Percentiles rank a stretch among this genome's conserved stretches.
Conservation (phyloP, 176 grass and related monocot species). For the Paspalum vaginatum region DNA sequence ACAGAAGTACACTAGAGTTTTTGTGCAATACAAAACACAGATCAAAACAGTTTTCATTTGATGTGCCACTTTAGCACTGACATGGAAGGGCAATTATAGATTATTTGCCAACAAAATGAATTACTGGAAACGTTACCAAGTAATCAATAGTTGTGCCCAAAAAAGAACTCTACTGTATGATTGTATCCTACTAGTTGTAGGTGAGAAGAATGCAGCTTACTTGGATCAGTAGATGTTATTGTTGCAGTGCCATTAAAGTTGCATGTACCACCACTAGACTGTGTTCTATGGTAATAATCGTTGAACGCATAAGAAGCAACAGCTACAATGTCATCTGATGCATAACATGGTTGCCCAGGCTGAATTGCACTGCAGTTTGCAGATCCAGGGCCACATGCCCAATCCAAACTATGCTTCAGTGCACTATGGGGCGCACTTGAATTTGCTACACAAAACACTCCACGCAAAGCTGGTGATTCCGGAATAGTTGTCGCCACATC, state of each 20-base stretch:
- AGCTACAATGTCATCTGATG: slow-evolving; percentile 73
- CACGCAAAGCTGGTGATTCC: slow-evolving; percentile 62
- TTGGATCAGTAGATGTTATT: slow-evolving; percentile 82
- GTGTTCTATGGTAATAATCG: slow-evolving; percentile 93
- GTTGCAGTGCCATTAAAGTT: slow-evolving; percentile 88
- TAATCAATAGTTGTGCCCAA: not conserved
- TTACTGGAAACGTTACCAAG: slow-evolving; percentile 1
- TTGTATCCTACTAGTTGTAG: not conserved
- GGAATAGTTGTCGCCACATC: slow-evolving; percentile 44
- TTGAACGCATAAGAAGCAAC: slow-evolving; percentile 96
- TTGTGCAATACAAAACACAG: not conserved
- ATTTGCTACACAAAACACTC: slow-evolving; percentile 91
- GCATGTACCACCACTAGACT: slow-evolving; percentile 91
- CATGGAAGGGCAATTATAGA: not conserved
- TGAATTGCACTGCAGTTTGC: slow-evolving; percentile 96
- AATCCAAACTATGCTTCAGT: slow-evolving; percentile 93
- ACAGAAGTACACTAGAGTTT: not conserved
- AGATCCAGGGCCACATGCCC: slow-evolving; percentile 95
- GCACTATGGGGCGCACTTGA: slow-evolving; percentile 60
- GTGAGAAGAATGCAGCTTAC: slow-evolving; percentile 59
- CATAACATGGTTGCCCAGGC: slow-evolving; percentile 82
- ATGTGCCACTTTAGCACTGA: not conserved
- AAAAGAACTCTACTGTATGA: not conserved
- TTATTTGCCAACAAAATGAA: slow-evolving; percentile 6
- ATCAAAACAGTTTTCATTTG: not conserved